Conservation (phyloP, 495 filamentous ascomycete genomes). For the Hyaloscypha bicolor region DNA sequence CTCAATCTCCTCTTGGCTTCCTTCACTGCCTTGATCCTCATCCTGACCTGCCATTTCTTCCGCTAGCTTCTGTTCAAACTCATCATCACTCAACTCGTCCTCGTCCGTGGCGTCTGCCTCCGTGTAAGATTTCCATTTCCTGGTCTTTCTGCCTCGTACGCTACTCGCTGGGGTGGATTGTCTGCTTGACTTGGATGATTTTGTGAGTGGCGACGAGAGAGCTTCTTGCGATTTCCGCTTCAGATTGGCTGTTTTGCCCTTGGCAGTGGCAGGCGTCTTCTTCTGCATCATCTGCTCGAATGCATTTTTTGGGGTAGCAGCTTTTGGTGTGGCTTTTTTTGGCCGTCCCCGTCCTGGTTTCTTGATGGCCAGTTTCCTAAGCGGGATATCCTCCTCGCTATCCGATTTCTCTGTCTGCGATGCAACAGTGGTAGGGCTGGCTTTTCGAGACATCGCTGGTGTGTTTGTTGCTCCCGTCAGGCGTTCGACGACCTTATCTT, state of each 20-base stretch:
- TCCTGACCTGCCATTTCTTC: conserved; percentile 51
- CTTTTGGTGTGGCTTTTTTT: neutral
- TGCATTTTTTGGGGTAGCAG: conserved; percentile 27
- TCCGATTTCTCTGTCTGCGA: conserved; percentile 23
- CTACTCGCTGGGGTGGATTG: conserved; percentile 67
- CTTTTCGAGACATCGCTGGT: conserved; percentile 26
- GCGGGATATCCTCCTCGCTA: conserved; percentile 29
- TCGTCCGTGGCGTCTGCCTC: conserved; percentile 60
- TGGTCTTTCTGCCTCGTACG: conserved; percentile 41
- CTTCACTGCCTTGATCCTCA: conserved; percentile 48
- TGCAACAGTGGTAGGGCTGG: conserved; percentile 23
- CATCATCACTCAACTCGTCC: conserved; percentile 73
- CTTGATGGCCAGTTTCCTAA: conserved; percentile 18
- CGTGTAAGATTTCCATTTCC: conserved; percentile 49
- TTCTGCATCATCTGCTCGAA: conserved; percentile 32
- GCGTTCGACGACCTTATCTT: conserved; percentile 79
- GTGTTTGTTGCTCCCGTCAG: conserved; percentile 49
- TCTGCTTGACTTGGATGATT: conserved; percentile 73
- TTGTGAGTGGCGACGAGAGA: conserved; percentile 42
- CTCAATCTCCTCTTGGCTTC: conserved; percentile 61
- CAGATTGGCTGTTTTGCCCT: conserved; percentile 32
- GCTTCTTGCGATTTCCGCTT: conserved; percentile 49
- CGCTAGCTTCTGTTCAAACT: conserved; percentile 71
- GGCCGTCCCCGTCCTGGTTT: conserved; percentile 7
- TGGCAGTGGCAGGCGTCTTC: conserved; percentile 29